Base-by-base conservation (phyloP, 768 basidiomycete species). In the Suillus lakei region DNA sequence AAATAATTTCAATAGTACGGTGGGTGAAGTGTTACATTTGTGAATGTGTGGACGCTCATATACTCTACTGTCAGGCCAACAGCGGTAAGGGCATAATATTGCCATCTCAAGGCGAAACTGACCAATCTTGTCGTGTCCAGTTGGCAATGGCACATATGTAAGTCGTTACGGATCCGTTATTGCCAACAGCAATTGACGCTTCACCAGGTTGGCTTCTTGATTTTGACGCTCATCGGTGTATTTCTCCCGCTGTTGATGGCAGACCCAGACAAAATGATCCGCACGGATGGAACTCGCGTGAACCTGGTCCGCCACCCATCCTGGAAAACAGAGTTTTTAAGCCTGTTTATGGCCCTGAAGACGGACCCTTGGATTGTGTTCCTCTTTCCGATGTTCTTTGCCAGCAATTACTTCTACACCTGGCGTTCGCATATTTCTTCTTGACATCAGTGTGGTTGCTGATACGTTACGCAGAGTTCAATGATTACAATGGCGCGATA, bases 341-440 rank as follows among this genome's bases (percentile, higher is more conserved):
- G 88, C 6, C 83, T 95, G 30, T 92, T 85, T 76, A 65, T 89
- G 60, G 85, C 90, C 0, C 79, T 95, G 56, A 84, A 80, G 61
- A 87, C 85, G 2, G 93, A 95, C 70, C 91, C 91, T 0, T 82
- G 85, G 79, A 88, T 95, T 70, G 32, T 93, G 10, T 77, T 92
- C 4, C 85, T 93, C 38, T 91, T 95, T 80, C 93, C 93, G 38
- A 91, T 94, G 89, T 93, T 94, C 77, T 85, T 92, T 63, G 86
- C 90, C 6, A 90, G 88, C 61, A 93, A 93, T 74, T 93, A 90
- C 86, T 93, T 93, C 79, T 92, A 91, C 72, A 87, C 92, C 13
- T 93, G 91, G 91, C 91, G 91, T 91, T 64, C 71, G 89, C 80
- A 21, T 43, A 65, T 36, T 16, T 48, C 3, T 34, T 39, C 21